These are phyloP conservation scores for Tilletia walkeri DNA, from an alignment of 1,284 basidiomycete genomes.

Conservation along the genomic window DNA sequence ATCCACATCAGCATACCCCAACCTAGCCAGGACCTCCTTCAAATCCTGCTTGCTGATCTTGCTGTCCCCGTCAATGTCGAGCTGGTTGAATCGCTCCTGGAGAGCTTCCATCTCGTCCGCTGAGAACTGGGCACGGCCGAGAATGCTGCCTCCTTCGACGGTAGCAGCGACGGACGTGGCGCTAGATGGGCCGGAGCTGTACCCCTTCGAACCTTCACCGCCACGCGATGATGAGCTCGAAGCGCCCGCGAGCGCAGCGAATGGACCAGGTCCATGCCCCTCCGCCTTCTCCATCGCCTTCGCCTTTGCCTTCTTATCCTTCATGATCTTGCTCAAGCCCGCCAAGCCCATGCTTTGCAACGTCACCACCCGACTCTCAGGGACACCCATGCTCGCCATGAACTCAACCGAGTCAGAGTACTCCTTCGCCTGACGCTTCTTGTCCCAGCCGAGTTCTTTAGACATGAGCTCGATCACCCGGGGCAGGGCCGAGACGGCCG, in stretches of 20 bases:
- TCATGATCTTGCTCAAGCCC: conserved; percentile 34
- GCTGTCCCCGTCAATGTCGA: conserved; percentile 46
- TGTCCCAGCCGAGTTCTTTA: conserved; percentile 76
- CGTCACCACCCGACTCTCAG: conserved; percentile 38
- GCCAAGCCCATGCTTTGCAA: conserved; percentile 38
- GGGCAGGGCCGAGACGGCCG: conserved; percentile 79
- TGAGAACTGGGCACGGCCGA: conserved; percentile 42
- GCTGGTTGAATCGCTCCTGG: conserved; percentile 39
- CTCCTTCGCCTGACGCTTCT: conserved; percentile 61
- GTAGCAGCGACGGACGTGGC: conserved; percentile 7
- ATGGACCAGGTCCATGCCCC: conserved; percentile 1
- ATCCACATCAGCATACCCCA: conserved; percentile 44
- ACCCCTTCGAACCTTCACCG: neutral
- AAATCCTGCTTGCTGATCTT: conserved; percentile 47
- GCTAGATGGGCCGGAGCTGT: neutral
- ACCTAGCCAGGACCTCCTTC: conserved; percentile 39
- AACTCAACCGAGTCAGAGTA: conserved; percentile 49
- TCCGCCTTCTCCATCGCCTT: conserved; percentile 16
- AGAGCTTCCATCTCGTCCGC: conserved; percentile 48
- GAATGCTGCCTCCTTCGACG: conserved; percentile 34
- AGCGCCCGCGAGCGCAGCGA: conserved; percentile 7
- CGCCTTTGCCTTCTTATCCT: conserved; percentile 10
- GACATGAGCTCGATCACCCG: conserved; percentile 88
- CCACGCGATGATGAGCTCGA: no score
- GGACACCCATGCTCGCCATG: conserved; percentile 57